These are phyloP conservation scores for Ascochyta pisi DNA, from an alignment of 2,329 filamentous ascomycete species.

Conservation along the genomic window DNA sequence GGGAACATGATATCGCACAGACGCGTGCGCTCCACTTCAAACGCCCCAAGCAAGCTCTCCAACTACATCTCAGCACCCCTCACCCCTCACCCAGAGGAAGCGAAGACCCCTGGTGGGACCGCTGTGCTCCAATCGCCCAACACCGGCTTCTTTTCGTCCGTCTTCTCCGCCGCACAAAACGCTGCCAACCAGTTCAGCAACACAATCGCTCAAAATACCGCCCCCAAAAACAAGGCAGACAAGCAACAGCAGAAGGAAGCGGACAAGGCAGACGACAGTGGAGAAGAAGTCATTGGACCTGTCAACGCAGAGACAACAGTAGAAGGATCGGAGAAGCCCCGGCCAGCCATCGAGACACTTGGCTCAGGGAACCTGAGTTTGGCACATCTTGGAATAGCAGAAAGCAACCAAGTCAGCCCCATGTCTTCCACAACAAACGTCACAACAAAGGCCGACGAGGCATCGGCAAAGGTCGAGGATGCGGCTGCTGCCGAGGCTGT, in stretches of 20 bases:
- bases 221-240: slow-evolving; percentile 52
- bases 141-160: slow-evolving; percentile 83
- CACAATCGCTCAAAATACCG: slow-evolving; percentile 71
- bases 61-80: slow-evolving; percentile 71
- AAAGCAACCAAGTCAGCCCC: slow-evolving; percentile 64
- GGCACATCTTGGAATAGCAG: slow-evolving; percentile 81
- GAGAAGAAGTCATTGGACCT: slow-evolving; percentile 53
- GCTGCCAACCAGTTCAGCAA: slow-evolving; percentile 78
- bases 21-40: slow-evolving; percentile 65
- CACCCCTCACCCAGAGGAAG: slow-evolving; percentile 77
- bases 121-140: slow-evolving; percentile 54
- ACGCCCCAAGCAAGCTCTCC: slow-evolving; percentile 82
- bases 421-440: slow-evolving; percentile 66
- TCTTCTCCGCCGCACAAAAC: slow-evolving; percentile 92
- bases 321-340: slow-evolving; percentile 52
- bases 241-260: slow-evolving; percentile 30
- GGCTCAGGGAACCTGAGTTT: slow-evolving; percentile 89
- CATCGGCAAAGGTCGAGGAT: slow-evolving; percentile 64
- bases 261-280: slow-evolving; percentile 38
- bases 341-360: slow-evolving; percentile 84
- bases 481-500: slow-evolving; percentile 66
- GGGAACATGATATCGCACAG: slow-evolving; percentile 78
- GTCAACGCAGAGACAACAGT: slow-evolving; percentile 33
- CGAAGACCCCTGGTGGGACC: slow-evolving; percentile 64
- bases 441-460: slow-evolving; percentile 57